phyloP scores from a whole-genome alignment of 176 grass and related monocot species.

The Typha latifolia region DNA sequence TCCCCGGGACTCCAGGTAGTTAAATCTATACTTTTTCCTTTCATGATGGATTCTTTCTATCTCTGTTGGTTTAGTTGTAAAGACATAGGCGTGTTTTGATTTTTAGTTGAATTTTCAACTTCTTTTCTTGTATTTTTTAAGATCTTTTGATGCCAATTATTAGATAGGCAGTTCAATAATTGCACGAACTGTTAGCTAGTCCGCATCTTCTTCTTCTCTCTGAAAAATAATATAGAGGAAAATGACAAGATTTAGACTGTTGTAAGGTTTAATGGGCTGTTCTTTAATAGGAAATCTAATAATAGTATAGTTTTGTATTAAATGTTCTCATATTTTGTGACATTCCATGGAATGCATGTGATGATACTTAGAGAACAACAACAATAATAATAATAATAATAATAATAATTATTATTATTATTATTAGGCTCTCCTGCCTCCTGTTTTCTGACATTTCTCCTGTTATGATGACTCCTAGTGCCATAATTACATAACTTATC shows the following conservation, averaged over 20 bases:
- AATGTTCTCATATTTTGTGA: too few species aligned
- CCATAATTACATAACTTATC: too few species aligned
- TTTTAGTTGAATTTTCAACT: neutral
- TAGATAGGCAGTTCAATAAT: conserved; percentile 33
- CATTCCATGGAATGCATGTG: too few species aligned
- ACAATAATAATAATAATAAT: too few species aligned
- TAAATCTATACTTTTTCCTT: neutral
- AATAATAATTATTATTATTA: too few species aligned
- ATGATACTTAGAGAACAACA: too few species aligned
- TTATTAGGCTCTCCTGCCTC: too few species aligned
- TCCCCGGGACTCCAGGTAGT: conserved; percentile 86
- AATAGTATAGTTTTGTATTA: neutral
- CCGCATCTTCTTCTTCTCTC: conserved; percentile 16
- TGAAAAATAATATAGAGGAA: conserved; percentile 11
- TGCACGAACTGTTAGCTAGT: conserved; percentile 25
- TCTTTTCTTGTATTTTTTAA: neutral
- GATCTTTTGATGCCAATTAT: conserved; percentile 25
- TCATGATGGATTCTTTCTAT: neutral
- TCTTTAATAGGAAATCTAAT: neutral
- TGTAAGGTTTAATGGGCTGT: conserved; percentile 3
- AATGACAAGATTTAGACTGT: conserved; percentile 22
- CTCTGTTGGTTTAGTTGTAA: neutral
- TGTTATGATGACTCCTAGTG: too few species aligned
- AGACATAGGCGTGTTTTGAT: neutral
- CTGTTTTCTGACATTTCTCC: too few species aligned